phyloP scores from a whole-genome alignment of 371 early-diverging fungal species.

The Mortierella sp. region DNA sequence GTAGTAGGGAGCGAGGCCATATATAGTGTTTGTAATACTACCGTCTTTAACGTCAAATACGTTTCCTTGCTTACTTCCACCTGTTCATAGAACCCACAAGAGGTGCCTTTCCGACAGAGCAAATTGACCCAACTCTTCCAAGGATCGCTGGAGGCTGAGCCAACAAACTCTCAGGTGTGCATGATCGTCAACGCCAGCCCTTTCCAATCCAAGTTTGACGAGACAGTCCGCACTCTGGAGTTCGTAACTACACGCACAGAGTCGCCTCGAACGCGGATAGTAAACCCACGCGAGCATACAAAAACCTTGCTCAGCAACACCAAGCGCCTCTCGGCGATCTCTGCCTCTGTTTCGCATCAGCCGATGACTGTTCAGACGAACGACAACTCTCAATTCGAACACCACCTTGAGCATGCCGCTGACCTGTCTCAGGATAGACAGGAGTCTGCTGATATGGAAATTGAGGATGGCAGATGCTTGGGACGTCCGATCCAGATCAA shows the following conservation, averaged over 20 bases:
- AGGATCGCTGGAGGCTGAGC: constrained; percentile 70
- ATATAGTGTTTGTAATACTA: background rate
- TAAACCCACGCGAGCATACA: background rate
- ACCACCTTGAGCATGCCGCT: background rate
- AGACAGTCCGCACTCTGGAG: constrained; percentile 75
- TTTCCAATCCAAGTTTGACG: constrained; percentile 73
- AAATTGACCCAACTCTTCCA: constrained; percentile 82
- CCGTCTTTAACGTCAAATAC: background rate
- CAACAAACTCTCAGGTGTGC: constrained; percentile 71
- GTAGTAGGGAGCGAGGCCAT: too few relatives aligned
- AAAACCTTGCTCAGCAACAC: background rate
- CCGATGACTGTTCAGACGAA: background rate
- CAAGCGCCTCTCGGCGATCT: background rate
- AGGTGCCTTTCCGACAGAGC: constrained; percentile 81
- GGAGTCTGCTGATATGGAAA: background rate
- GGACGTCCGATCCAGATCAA: background rate
- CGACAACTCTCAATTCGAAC: background rate
- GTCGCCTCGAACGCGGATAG: constrained; percentile 53
- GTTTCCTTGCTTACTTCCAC: background rate
- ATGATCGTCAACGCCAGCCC: constrained; percentile 84
- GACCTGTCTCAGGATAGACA: background rate
- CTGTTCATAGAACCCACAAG: constrained; percentile 57
- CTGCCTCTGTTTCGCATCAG: background rate
- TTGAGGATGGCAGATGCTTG: background rate
- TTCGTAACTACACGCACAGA: constrained; percentile 80